A percentile compares a stretch with the other conserved stretches of the same genome.
Evolutionary conservation across 345 rosid genomes (phyloP).

Genomic region (Citrus sinensis): DVS_A1.0 CM039163.1:51332501-51333000

Average conservation of each 20-base stretch:
- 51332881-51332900: slow-evolving; percentile 72
- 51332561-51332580: slow-evolving; percentile 40
- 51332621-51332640: slow-evolving; percentile 64
- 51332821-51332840: slow-evolving; percentile 81
- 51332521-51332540: slow-evolving; percentile 47
- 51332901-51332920: slow-evolving; percentile 38
- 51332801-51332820: slow-evolving; percentile 93
- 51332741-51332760: slow-evolving; percentile 71
- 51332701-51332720: slow-evolving; percentile 61
- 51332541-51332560: slow-evolving; percentile 34
- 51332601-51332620: slow-evolving; percentile 68
- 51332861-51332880: slow-evolving; percentile 76
- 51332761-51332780: slow-evolving; percentile 69
- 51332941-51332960: slow-evolving; percentile 29
- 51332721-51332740: slow-evolving; percentile 63
- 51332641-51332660: slow-evolving; percentile 60
- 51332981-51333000: slow-evolving; percentile 28
- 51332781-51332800: slow-evolving; percentile 81
- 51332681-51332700: slow-evolving; percentile 77
- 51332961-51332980: slow-evolving; percentile 39
- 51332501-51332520: slow-evolving; percentile 56
- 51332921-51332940: slow-evolving; percentile 31
- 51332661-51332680: slow-evolving; percentile 98
- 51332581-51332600: slow-evolving; percentile 48
- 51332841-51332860: slow-evolving; percentile 72